Percentiles rank a stretch among this genome's conserved stretches.
phyloP scores from a whole-genome alignment of 495 filamentous ascomycete species.

The Penicilliopsis zonata region DNA sequence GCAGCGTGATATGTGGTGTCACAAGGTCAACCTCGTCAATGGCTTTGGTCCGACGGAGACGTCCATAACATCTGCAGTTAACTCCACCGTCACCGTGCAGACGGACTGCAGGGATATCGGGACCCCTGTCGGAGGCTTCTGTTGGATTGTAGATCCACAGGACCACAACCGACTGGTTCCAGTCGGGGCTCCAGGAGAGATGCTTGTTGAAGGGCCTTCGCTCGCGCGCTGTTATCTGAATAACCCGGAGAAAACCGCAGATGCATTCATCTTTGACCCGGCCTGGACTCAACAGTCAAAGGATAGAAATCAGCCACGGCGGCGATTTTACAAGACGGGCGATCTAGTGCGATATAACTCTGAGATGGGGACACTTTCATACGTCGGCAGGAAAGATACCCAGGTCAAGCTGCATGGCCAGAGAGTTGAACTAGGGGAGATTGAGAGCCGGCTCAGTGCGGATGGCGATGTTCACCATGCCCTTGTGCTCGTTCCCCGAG shows the following conservation, averaged over 20 bases:
- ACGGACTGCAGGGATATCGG: conserved; percentile 35
- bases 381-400: conserved; percentile 51
- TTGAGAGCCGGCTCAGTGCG: conserved; percentile 40
- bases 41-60: conserved; percentile 47
- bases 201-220: conserved; percentile 40
- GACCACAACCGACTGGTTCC: conserved; percentile 34
- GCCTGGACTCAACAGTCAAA: conserved; percentile 19
- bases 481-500: conserved; percentile 29
- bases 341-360: conserved; percentile 51
- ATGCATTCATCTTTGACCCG: conserved; percentile 32
- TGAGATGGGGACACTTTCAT: conserved; percentile 43
- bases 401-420: conserved; percentile 61
- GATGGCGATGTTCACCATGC: conserved; percentile 24
- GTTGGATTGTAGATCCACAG: conserved; percentile 35
- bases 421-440: conserved; percentile 52
- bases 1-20: conserved; percentile 42
- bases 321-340: conserved; percentile 56
- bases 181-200: conserved; percentile 38
- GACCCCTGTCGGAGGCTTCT: conserved; percentile 22
- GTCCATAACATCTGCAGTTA: conserved; percentile 26
- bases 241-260: conserved; percentile 24
- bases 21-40: conserved; percentile 40
- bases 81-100: conserved; percentile 18
- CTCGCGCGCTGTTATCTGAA: conserved; percentile 34
- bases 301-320: conserved; percentile 8